Conservation (phyloP, 2,329 filamentous ascomycete species). For the Penicillium sp. region DNA sequence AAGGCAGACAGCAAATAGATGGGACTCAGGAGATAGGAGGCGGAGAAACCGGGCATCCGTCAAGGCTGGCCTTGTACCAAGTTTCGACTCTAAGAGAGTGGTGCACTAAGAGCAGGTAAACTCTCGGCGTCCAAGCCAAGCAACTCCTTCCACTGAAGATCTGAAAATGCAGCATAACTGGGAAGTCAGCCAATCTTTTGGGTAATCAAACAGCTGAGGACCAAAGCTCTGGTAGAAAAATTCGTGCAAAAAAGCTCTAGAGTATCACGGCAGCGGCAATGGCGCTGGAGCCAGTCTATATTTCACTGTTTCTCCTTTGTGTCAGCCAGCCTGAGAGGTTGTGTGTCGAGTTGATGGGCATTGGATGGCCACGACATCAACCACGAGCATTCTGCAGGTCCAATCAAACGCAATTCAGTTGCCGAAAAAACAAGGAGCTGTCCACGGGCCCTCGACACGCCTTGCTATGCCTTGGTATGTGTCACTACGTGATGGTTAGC, state of each 20-base stretch:
- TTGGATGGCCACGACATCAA: neutral
- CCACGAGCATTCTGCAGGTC: neutral
- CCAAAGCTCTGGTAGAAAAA: neutral
- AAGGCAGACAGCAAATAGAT: neutral
- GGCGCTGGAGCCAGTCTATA: neutral
- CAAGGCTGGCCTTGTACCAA: neutral
- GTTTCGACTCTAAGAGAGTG: neutral
- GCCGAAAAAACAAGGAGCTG: neutral
- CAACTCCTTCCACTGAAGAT: slow-evolving; percentile 3
- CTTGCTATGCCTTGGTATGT: slow-evolving; percentile 9
- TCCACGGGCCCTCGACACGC: neutral
- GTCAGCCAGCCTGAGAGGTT: neutral
- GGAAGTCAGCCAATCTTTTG: neutral
- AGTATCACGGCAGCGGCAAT: neutral
- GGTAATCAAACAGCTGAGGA: neutral
- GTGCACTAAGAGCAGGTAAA: neutral
- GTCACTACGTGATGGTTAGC: slow-evolving; percentile 8
- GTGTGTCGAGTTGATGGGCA: neutral
- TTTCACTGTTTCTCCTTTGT: too few relatives aligned
- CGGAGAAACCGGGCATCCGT: neutral
- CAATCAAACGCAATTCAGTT: neutral
- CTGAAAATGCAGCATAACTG: slow-evolving; percentile 16
- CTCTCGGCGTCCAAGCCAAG: neutral
- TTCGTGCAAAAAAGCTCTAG: neutral
- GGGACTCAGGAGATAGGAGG: neutral